These are phyloP conservation scores for Setaria italica DNA, from an alignment of 202 grass and related monocot species.

Conservation along the genomic window DNA sequence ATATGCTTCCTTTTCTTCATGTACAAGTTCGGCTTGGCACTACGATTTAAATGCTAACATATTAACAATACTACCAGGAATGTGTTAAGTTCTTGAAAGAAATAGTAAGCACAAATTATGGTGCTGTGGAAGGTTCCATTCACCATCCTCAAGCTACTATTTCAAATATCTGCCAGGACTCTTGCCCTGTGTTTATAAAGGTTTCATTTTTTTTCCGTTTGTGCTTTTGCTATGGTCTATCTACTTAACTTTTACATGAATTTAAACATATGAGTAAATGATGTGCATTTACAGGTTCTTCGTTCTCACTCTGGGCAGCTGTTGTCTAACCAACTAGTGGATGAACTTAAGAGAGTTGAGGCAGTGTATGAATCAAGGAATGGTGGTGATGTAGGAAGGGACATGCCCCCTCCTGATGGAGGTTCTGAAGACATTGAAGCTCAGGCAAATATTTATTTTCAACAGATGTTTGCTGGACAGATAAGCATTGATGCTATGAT, in stretches of 20 bases:
- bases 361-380: constrained; percentile 60
- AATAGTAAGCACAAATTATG: constrained; percentile 51
- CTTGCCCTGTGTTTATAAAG: constrained; percentile 80
- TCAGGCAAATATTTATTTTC: constrained; percentile 84
- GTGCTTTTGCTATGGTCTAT: constrained; percentile 25
- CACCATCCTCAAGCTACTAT: constrained; percentile 53
- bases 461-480: constrained; percentile 91
- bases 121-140: constrained; percentile 38
- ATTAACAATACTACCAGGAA: constrained; percentile 54
- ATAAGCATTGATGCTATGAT: constrained; percentile 82
- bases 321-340: constrained; percentile 64
- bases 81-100: constrained; percentile 89
- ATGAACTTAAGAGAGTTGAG: constrained; percentile 81
- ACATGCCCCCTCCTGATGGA: constrained; percentile 50
- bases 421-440: constrained; percentile 72
- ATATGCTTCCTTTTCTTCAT: constrained; percentile 12
- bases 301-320: constrained; percentile 70
- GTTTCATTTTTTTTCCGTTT: constrained; percentile 49
- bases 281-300: constrained; percentile 66
- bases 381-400: constrained; percentile 49
- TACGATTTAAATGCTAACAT: constrained; percentile 30
- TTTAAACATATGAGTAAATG: constrained; percentile 33
- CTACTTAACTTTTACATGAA: constrained; percentile 32
- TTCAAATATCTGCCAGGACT: constrained; percentile 62
- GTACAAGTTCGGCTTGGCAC: constrained; percentile 17